Evolutionary conservation across 345 rosid species (phyloP), one percentile per base, ranked within the genome.

Genomic region (Gynandropsis gynandra): DNA sequence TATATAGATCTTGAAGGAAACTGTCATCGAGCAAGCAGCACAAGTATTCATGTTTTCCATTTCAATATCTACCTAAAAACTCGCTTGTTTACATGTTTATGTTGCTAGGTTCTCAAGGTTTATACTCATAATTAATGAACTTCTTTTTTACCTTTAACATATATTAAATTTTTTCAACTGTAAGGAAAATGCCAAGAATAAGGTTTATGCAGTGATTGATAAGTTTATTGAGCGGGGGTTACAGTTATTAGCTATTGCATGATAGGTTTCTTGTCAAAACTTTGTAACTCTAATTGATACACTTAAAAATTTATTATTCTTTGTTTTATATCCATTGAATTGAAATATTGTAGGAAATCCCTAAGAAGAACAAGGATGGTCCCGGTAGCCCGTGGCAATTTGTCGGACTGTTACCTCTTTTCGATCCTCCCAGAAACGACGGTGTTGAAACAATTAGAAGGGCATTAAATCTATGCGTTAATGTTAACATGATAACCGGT

Each of bases 401-500:
- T 68, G 65, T 79, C 48, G 95, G 97, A 61, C 68, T 89, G 59
- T 60, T 89, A 70, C 85, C 97, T 37, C 81, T 89, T 21, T 89
- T 89, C 55, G 97, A 89, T 78, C 97, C 97, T 50, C 97, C 95
- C 1, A 81, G 97, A 73, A 95, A 89, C 58, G 97, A 89, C 48
- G 85, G 97, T 72, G 95, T 95, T n/a, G 97, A 89, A 72, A 85
- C 97, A 51, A 85, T 89, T 48, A 77, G 87, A 70, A 83, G 86
- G 65, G 97, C 97, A 48, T 79, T 89, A 45, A 74, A 83, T 68
- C 89, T 87, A 16, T 95, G 96, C 18, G 90, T 87, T 50, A 87
- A 82, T 62, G 96, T 87, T 35, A 87, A 87, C 70, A 87, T 87
- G 96, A 87, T 87, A 60, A 84, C 90, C 1, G 96, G 96, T 87